These are phyloP conservation scores for Sarocladiaceae sp. DNA, from an alignment of 2,329 filamentous ascomycete species.

Conservation along the genomic window DNA sequence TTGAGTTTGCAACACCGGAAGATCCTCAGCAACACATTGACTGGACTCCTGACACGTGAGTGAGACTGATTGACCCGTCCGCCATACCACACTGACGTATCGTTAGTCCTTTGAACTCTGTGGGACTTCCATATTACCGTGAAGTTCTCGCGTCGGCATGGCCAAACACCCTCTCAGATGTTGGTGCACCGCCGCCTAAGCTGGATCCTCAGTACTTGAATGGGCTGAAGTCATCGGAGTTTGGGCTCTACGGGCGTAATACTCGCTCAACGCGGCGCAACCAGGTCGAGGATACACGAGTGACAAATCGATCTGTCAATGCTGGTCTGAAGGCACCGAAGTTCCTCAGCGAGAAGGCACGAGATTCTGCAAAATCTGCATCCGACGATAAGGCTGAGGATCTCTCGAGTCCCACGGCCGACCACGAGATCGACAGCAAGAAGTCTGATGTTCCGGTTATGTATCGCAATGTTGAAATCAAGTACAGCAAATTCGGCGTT, in stretches of 20 bases:
- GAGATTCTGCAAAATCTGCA: slow-evolving; percentile 54
- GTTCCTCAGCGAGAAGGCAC: slow-evolving; percentile 90
- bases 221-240: slow-evolving; percentile 66
- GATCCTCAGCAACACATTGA: slow-evolving; percentile 57
- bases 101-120: slow-evolving; percentile 68
- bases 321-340: slow-evolving; percentile 71
- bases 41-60: slow-evolving; percentile 68
- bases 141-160: slow-evolving; percentile 84
- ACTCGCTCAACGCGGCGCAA: slow-evolving; percentile 71
- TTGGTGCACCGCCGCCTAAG: slow-evolving; percentile 75
- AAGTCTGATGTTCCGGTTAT: slow-evolving; percentile 81
- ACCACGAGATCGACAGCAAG: slow-evolving; percentile 66
- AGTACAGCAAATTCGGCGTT: slow-evolving; percentile 98
- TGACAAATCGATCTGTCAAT: slow-evolving; percentile 54
- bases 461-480: slow-evolving; percentile 94
- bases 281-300: slow-evolving; percentile 74
- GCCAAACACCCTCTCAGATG: slow-evolving; percentile 81
- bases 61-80: slow-evolving; percentile 10
- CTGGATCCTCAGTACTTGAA: slow-evolving; percentile 68
- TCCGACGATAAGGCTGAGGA: slow-evolving; percentile 49
- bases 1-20: slow-evolving; percentile 70
- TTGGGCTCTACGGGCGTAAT: slow-evolving; percentile 76
- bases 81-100: slow-evolving; percentile 3
- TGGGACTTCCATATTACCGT: slow-evolving; percentile 92
- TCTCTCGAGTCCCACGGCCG: slow-evolving; percentile 60